Percentiles rank a stretch among this genome's conserved stretches.
phyloP scores from a whole-genome alignment of 2,329 filamentous ascomycete genomes.

The Hypoxylon sp. region DNA sequence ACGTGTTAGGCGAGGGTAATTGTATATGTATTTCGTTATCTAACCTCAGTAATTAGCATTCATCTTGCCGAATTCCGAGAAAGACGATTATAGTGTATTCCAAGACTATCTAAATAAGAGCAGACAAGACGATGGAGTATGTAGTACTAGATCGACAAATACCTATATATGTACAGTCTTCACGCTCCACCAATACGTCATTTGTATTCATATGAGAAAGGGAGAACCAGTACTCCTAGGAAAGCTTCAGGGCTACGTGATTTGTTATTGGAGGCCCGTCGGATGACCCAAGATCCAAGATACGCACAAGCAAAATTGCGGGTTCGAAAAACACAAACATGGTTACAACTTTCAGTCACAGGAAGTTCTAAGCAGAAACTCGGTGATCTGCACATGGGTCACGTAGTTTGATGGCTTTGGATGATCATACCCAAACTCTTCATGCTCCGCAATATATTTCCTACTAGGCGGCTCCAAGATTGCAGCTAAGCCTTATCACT shows the following conservation, averaged over 20 bases:
- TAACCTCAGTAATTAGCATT: not conserved
- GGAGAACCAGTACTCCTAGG: not conserved
- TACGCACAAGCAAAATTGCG: constrained; percentile 5
- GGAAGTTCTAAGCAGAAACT: constrained; percentile 7
- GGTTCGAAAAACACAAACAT: constrained; percentile 7
- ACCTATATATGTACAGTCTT: not conserved
- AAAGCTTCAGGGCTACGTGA: constrained; percentile 14
- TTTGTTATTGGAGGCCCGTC: not conserved
- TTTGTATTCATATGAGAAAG: not conserved
- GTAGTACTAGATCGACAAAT: not conserved
- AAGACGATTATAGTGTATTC: not conserved
- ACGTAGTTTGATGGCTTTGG: constrained; percentile 5
- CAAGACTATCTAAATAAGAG: not conserved
- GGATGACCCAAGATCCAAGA: constrained; percentile 13
- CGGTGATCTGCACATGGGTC: constrained; percentile 24
- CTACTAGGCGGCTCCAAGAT: constrained; percentile 18
- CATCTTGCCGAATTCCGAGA: not conserved
- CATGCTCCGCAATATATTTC: constrained; percentile 31
- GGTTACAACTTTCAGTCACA: not conserved
- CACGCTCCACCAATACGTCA: constrained; percentile 6
- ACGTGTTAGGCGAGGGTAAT: not conserved
- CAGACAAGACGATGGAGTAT: not conserved
- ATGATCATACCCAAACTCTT: constrained; percentile 15
- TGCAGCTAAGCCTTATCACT: constrained; percentile 14
- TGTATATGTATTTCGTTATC: not conserved